These are phyloP conservation scores for Symbiodinium natans DNA, from an alignment of 73 alveolate genomes.

Conservation along the genomic window DNA sequence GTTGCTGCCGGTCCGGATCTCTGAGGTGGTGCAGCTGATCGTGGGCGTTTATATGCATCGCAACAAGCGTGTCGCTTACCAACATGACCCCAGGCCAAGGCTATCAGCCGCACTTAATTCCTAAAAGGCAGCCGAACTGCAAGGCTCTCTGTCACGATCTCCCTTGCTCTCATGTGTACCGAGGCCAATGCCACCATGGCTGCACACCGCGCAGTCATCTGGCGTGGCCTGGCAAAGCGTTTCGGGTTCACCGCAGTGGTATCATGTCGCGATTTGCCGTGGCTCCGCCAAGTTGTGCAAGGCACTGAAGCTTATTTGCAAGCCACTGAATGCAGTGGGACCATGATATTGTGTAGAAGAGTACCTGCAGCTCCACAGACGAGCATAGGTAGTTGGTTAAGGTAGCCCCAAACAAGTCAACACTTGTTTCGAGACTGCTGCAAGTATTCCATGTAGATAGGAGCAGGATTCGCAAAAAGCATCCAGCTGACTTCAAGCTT, in stretches of 20 bases:
- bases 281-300: too few species aligned
- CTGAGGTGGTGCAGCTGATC: slow-evolving; percentile 64
- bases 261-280: too few species aligned
- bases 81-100: background rate
- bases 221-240: slow-evolving; percentile 51
- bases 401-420: background rate
- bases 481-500: background rate
- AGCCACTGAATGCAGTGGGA: slow-evolving; percentile 92
- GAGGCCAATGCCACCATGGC: slow-evolving; percentile 94
- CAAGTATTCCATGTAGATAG: slow-evolving; percentile 1
- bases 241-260: background rate
- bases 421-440: background rate
- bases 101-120: too few species aligned
- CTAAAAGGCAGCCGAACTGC: too few species aligned
- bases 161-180: background rate
- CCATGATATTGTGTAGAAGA: slow-evolving; percentile 12
- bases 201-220: slow-evolving; percentile 63
- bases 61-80: slow-evolving; percentile 38
- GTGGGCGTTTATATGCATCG: slow-evolving; percentile 91
- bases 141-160: too few species aligned
- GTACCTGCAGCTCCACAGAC: background rate
- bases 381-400: background rate
- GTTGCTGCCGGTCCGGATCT: too few species aligned
- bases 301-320: slow-evolving; percentile 53
- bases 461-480: background rate